Evolutionary conservation across 139 green algal genomes (phyloP).

Genomic region (Nannochloris sp.): DNA sequence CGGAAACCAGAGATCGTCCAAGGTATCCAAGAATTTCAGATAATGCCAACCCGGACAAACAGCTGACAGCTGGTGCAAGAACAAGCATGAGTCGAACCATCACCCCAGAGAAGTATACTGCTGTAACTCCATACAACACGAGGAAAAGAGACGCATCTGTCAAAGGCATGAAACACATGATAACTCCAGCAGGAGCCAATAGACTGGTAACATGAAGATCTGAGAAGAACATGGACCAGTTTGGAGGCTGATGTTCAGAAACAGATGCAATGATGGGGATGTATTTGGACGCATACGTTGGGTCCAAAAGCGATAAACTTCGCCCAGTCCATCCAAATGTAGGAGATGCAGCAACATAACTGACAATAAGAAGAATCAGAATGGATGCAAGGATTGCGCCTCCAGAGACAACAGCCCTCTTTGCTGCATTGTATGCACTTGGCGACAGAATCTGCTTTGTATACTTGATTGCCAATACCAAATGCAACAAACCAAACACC

Average conservation of each 20-base stretch:
- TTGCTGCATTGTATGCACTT: conserved; percentile 44
- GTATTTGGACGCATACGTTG: conserved; percentile 92
- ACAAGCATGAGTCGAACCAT: conserved; percentile 93
- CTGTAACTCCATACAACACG: conserved; percentile 85
- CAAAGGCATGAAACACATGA: conserved; percentile 69
- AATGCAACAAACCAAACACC: conserved; percentile 70
- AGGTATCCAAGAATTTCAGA: conserved; percentile 44
- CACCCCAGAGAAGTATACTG: conserved; percentile 90
- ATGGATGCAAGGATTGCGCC: conserved; percentile 23
- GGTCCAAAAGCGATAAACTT: conserved; percentile 83
- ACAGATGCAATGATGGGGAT: conserved; percentile 96
- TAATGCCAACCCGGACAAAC: conserved; percentile 74
- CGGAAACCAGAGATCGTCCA: conserved; percentile 3
- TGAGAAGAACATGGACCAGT: conserved; percentile 86
- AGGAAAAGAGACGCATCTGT: conserved; percentile 81
- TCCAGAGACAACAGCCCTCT: conserved; percentile 41
- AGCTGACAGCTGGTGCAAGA: conserved; percentile 86
- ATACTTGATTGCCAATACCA: conserved; percentile 55
- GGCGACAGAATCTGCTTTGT: conserved; percentile 41
- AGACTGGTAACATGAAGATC: conserved; percentile 47
- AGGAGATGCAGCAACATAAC: conserved; percentile 70
- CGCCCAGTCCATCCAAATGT: conserved; percentile 92
- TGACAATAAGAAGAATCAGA: conserved; percentile 50
- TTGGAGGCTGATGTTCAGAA: conserved; percentile 84
- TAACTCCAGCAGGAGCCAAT: conserved; percentile 62